Base-by-base conservation (phyloP, 1,139 yeast genomes). In the Yamadazyma blattariae region DNA sequence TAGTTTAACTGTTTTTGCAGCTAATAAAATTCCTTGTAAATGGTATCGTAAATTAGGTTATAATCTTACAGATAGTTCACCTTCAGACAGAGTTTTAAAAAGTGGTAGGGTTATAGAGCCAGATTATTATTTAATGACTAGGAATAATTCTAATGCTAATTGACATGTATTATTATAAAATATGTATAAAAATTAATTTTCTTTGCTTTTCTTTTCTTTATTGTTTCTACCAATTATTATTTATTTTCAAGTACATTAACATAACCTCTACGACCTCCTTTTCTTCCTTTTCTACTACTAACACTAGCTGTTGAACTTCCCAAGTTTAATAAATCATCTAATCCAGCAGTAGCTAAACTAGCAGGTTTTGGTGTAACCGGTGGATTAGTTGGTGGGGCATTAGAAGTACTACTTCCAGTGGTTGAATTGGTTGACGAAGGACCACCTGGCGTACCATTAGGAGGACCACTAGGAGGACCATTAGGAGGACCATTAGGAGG, bases 201-300 rank as follows among this genome's bases (percentile, higher is more conserved):
- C 7, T 5, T 17, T 17, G 5, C 7, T 17, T 7, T 17, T 5
- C 19, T 17, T 17, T 17, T 5, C 19, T 17, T 17, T 17, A 17
- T 17, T 5, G 5, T 17, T 17, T 5, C 19, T 17, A n/a, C n/a
- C n/a, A n/a, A n/a, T n/a, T 17, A 3, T 31, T 29, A 35, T 19
- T 42, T 37, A 30, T 44, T 37, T 24, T 71, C 79, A 79, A 86
- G 74, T 7, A 87, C 88, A 54, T 85, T 89, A 28, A 86, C 90
- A 56, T 87, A 87, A 4, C 85, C 78, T 56, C 81, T 73, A 38
- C 85, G 74, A 4, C 79, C 79, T n/a, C 83, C 85, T 49, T 89
- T 73, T 45, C 79, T 81, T 11, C 70, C 62, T 47, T 71, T 74
- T 47, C 82, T 72, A 34, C 73, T 60, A 28, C 71, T 67, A 1